Percentiles rank a stretch among this genome's conserved stretches.
Conservation (phyloP, 768 basidiomycete genomes). For the Trametes sanguinea region DNA sequence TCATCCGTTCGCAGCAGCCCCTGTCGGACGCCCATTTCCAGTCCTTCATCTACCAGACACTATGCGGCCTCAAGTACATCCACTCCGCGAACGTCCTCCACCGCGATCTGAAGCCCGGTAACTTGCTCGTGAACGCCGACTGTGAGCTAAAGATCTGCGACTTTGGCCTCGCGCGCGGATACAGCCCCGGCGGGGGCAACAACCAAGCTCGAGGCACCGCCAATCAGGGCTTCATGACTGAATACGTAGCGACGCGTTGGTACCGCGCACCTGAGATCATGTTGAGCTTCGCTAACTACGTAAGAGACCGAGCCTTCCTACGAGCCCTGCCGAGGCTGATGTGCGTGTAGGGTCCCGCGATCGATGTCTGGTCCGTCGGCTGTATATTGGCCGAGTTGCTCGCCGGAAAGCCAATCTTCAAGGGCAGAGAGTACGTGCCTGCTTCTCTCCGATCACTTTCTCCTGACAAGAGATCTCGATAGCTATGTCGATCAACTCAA, state of each 20-base stretch:
- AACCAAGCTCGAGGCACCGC: slow-evolving; percentile 60
- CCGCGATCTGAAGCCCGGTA: slow-evolving; percentile 93
- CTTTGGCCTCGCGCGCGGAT: slow-evolving; percentile 94
- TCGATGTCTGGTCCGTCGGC: slow-evolving; percentile 96
- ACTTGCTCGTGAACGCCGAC: slow-evolving; percentile 95
- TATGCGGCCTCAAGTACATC: slow-evolving; percentile 97
- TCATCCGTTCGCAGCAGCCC: slow-evolving; percentile 86
- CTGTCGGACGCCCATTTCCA: slow-evolving; percentile 91
- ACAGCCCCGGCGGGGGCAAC: slow-evolving; percentile 80
- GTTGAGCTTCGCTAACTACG: slow-evolving; percentile 95
- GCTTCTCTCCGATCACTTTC: neutral
- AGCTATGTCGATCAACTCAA: slow-evolving; percentile 99
- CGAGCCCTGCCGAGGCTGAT: neutral
- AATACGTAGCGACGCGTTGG: slow-evolving; percentile 99
- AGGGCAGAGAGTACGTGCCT: slow-evolving; percentile 85
- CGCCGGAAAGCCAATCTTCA: slow-evolving; percentile 94
- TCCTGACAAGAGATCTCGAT: slow-evolving; percentile 10
- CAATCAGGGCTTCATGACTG: slow-evolving; percentile 97
- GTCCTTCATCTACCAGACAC: slow-evolving; percentile 97
- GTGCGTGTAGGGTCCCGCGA: slow-evolving; percentile 72
- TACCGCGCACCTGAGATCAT: slow-evolving; percentile 99
- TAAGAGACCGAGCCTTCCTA: slow-evolving; percentile 40
- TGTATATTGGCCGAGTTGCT: slow-evolving; percentile 93
- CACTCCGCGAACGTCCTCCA: slow-evolving; percentile 98
- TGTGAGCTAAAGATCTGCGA: slow-evolving; percentile 99